Base-by-base conservation (phyloP, 192 early-diverging fungal species). In the Rhizophagus prolifer region DNA sequence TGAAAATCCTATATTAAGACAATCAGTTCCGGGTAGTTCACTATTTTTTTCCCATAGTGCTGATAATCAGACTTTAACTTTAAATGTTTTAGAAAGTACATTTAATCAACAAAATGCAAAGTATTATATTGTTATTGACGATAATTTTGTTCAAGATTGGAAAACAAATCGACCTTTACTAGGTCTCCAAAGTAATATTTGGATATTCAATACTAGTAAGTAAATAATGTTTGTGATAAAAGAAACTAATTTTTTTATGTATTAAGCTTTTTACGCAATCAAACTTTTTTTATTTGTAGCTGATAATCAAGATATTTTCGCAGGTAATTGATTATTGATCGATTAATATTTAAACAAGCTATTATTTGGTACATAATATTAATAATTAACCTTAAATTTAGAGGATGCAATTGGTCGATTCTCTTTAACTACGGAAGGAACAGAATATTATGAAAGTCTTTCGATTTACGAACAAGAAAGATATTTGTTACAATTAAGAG, bases 81-180 rank as follows among this genome's bases (percentile, higher is more conserved):
- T 25, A 12, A 58, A 72, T 26, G 50, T 72, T 21, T 72, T 72
- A 14, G 19, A 25, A 16, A 72, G 70, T 34, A 72, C 70, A 19
- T 72, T 72, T 34, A 72, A 72, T 72, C 44, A 54, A 72, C 44
- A 26, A 4, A 72, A 58, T 38, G 28, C 16, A 2, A 58, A 4
- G 23, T 72, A 72, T 58, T 30, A 10, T 19, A 58, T 72, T 9
- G 25, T 16, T 2, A 21, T 72, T 26, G 70, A 72, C 4, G 28
- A 47, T 54, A 38, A 58, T 58, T 13, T 58, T 31, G 70, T 72
- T 6, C 3, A 30, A 54, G 25, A 44, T 21, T 36, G 21, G 12
- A 5, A 25, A 72, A 31, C 25, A 14, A 4, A 58, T n/a, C 21
- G 58, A 31, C 70, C 70, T 19, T 36, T 72, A 14, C 6, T 19